Percentiles rank a stretch among this genome's conserved stretches.
Evolutionary conservation across 768 basidiomycete genomes (phyloP).

Genomic region (Phylloporus sp.): DNA sequence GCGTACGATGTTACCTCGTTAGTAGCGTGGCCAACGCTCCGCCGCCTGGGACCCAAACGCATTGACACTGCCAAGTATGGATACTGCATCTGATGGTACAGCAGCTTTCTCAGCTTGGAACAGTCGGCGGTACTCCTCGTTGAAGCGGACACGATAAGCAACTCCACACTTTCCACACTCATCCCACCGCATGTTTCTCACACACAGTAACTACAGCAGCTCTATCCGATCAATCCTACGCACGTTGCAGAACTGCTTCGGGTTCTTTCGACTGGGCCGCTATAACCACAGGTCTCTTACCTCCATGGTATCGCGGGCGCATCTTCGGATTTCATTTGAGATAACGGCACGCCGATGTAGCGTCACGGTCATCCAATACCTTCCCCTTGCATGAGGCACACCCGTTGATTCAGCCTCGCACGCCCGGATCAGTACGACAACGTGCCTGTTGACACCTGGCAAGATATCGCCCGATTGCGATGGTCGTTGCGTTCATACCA

Average conservation of each 20-base stretch:
- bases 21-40: background rate
- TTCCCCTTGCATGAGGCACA: background rate
- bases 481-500: background rate
- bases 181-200: background rate
- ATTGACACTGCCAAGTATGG: background rate
- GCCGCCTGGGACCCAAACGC: background rate
- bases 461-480: background rate
- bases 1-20: background rate
- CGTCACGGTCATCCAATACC: background rate
- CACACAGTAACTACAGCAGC: background rate
- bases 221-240: background rate
- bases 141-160: slow-evolving; percentile 5
- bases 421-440: background rate
- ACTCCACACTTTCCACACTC: background rate
- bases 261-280: background rate
- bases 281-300: background rate
- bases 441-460: background rate
- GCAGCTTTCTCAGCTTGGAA: too few relatives aligned
- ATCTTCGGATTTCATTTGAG: slow-evolving; percentile 1
- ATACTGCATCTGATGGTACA: background rate
- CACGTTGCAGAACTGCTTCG: background rate
- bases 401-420: background rate
- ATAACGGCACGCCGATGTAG: background rate
- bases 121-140: background rate
- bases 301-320: background rate